Evolutionary conservation across 2,329 filamentous ascomycete genomes (phyloP), one percentile per base, ranked within the genome.

Genomic region (Sarocladium brachiariae): DNA sequence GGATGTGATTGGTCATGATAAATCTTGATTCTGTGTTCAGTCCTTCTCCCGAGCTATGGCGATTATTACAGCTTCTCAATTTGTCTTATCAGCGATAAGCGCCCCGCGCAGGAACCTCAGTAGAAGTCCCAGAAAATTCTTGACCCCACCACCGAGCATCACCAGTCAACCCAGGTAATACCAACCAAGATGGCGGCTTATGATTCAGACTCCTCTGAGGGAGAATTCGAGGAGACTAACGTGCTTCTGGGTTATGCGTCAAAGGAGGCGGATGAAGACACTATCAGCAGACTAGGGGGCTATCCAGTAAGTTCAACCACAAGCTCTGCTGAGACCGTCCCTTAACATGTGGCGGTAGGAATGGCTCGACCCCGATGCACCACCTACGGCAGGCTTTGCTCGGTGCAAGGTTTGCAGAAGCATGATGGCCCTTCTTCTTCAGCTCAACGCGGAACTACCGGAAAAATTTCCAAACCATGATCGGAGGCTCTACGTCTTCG

Each of bases 191-290:
- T 90, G 87, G 76, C 84, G 52, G 75, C 81, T 14, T 95, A 95
- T 70, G 89, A 96, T 59, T 95, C 88, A 64, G 91, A 96, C 60
- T 92, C 88, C 24, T 87, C 81, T 38, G 84, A 82, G 13, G 78
- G 81, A 5, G 77, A 82, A 43, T 89, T 82, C 54, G 86, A 83
- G 16, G 85, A 89, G 65, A 97, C 93, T 6, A 89, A 87, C 57
- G 90, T 96, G 2, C 80, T 96, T 2, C 78, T 99, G 11, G 93
- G 93, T 4, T 99, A 95, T 66, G 87, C 89, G 2, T 87, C 87
- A 1, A 83, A 84, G 63, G 88, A 95, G 51, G 72, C 82, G 13
- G 86, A 84, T 51, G 84, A 54, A 16, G 92, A 99, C 66, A 78
- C 80, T 11, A 85, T 95, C 62, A 96, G 89, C 67, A 88, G 92